phyloP scores from a whole-genome alignment of 176 grass and related monocot genomes.

The Eremochloa ophiuroides region DNA sequence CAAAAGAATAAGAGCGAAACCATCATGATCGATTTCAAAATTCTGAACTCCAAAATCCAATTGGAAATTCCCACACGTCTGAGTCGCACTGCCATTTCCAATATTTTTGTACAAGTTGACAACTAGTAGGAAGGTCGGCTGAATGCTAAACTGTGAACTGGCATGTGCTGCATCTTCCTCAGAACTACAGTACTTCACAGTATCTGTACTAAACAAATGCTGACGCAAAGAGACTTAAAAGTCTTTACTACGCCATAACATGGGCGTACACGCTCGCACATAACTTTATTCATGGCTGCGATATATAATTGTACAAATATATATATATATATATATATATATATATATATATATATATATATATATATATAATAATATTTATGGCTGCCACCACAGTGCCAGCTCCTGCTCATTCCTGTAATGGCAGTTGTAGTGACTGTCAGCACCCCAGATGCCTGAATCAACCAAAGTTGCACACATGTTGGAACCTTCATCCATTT shows the following conservation, averaged over 20 bases:
- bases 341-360: too few species aligned
- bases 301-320: neutral
- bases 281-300: neutral
- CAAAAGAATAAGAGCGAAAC: neutral
- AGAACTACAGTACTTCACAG: slow-evolving; percentile 3
- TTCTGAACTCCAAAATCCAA: neutral
- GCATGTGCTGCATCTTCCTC: neutral
- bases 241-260: slow-evolving; percentile 7
- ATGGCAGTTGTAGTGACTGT: neutral
- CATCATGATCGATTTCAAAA: neutral
- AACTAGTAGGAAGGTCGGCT: slow-evolving; percentile 16
- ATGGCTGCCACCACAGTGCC: neutral
- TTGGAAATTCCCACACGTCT: neutral
- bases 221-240: slow-evolving; percentile 13
- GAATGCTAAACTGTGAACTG: slow-evolving; percentile 1
- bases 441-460: neutral
- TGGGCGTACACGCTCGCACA: neutral
- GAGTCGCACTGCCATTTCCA: neutral
- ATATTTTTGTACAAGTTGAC: slow-evolving; percentile 1
- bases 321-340: too few species aligned
- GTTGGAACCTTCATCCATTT: neutral
- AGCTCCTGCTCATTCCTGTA: slow-evolving; percentile 15
- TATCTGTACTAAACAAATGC: neutral
- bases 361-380: too few species aligned
- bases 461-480: neutral